Conservation (phyloP, 164 flowering plant genomes). For the Brasenia schreberi region DNA sequence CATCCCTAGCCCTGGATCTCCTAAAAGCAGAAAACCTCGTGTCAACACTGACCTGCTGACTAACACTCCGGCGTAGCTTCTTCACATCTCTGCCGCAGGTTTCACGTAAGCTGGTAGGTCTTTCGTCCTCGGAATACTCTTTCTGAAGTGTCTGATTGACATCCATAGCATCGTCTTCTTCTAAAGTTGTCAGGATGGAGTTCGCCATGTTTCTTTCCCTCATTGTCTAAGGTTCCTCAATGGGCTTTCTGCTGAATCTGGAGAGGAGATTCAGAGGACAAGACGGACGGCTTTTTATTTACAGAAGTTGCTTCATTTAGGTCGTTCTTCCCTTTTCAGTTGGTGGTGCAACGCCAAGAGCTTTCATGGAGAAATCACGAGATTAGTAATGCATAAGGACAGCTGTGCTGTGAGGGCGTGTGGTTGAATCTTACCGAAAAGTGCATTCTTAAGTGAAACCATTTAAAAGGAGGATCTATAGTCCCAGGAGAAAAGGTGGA, state of each 20-base stretch:
- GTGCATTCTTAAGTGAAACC: no score
- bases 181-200: not conserved
- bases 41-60: conserved; percentile 81
- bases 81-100: conserved; percentile 12
- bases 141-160: not conserved
- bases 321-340: not conserved
- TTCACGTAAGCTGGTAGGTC: not conserved
- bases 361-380: no score
- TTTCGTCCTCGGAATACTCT: not conserved
- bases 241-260: not conserved
- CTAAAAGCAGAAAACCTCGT: conserved; percentile 72
- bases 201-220: not conserved
- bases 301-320: not conserved
- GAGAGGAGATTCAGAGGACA: not conserved
- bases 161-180: not conserved
- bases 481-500: no score
- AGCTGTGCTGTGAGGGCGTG: no score
- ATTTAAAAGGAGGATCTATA: no score
- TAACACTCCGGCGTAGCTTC: conserved; percentile 29
- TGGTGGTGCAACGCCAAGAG: no score
- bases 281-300: not conserved
- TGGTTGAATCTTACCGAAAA: no score
- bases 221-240: no score
- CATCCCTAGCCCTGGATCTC: conserved; percentile 25
- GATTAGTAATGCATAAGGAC: no score